Percentiles rank a stretch among this genome's conserved stretches.
These are phyloP conservation scores for Xerocomus nothofagi DNA, from an alignment of 1,284 basidiomycete species.

Conservation along the genomic window DNA sequence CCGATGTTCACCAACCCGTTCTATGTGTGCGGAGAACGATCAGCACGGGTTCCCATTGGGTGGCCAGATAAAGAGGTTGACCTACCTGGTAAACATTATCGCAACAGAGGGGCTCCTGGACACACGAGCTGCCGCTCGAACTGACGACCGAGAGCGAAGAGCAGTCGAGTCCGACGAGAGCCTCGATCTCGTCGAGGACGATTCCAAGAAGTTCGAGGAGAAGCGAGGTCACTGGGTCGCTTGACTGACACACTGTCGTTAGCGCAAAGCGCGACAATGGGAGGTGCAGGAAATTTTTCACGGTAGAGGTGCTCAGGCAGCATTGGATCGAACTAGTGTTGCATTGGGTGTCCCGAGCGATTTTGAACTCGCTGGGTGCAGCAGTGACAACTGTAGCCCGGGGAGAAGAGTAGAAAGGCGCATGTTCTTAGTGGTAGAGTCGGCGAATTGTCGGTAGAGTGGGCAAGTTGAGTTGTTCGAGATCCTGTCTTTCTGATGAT, in stretches of 20 bases:
- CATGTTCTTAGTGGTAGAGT: not conserved
- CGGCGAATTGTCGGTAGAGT: too few relatives aligned
- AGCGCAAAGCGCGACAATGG: not conserved
- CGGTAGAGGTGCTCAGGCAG: not conserved
- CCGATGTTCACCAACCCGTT: constrained; percentile 15
- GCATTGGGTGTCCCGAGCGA: not conserved
- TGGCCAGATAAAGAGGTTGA: not conserved
- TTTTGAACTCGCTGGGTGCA: not conserved
- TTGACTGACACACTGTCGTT: not conserved
- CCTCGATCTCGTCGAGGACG: not conserved
- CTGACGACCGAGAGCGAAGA: not conserved
- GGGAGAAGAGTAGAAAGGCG: not conserved
- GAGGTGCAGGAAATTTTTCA: not conserved
- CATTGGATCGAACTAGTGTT: constrained; percentile 11
- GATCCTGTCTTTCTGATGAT: not conserved
- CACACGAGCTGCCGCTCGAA: not conserved
- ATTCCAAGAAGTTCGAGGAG: not conserved
- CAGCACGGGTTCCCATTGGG: not conserved
- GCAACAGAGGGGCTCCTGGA: constrained; percentile 18
- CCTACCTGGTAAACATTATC: constrained; percentile 1
- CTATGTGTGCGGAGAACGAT: not conserved
- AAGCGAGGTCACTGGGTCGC: too few relatives aligned
- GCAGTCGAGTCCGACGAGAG: constrained; percentile 10
- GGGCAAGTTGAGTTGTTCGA: not conserved
- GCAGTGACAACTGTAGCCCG: not conserved